A percentile compares a stretch with the other conserved stretches of the same genome.
These are phyloP conservation scores for Tulasnella sp. DNA, from an alignment of 768 basidiomycete genomes.

Conservation along the genomic window DNA sequence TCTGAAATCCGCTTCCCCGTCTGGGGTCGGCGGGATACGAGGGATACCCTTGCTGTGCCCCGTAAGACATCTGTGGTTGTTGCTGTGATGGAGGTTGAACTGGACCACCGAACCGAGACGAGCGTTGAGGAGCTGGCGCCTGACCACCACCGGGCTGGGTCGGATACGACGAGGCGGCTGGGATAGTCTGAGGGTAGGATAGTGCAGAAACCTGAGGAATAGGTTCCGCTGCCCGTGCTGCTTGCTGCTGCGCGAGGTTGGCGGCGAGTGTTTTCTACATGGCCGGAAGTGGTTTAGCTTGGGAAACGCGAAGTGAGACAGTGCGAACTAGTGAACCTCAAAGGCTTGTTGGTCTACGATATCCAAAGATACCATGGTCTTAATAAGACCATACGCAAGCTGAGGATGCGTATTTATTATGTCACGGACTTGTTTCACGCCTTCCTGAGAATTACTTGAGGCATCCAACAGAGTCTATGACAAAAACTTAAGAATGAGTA, in stretches of 20 bases:
- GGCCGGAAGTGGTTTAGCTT: not conserved
- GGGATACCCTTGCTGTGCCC: slow-evolving; percentile 19
- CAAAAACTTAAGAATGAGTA: slow-evolving; percentile 32
- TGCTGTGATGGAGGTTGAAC: not conserved
- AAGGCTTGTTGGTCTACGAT: slow-evolving; percentile 40
- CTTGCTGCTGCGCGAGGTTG: slow-evolving; percentile 24
- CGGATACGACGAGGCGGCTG: not conserved
- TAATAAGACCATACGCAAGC: slow-evolving; percentile 43
- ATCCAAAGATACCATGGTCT: slow-evolving; percentile 42
- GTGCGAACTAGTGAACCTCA: slow-evolving; percentile 27
- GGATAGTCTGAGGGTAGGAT: not conserved
- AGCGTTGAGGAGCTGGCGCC: not conserved
- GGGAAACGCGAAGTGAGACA: not conserved
- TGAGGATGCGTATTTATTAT: slow-evolving; percentile 38
- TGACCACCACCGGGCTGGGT: not conserved
- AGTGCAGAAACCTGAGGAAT: not conserved
- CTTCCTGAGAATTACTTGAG: slow-evolving; percentile 14
- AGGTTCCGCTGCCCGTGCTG: slow-evolving; percentile 8
- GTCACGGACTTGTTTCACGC: slow-evolving; percentile 34
- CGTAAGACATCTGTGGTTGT: slow-evolving; percentile 9
- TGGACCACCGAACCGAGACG: not conserved
- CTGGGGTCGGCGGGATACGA: slow-evolving; percentile 20
- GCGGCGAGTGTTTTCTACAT: slow-evolving; percentile 13
- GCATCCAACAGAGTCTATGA: slow-evolving; percentile 26
- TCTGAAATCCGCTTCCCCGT: slow-evolving; percentile 1